These are phyloP conservation scores for Fusarium subtropicale DNA, from an alignment of 2,329 filamentous ascomycete species.

Conservation along the genomic window DNA sequence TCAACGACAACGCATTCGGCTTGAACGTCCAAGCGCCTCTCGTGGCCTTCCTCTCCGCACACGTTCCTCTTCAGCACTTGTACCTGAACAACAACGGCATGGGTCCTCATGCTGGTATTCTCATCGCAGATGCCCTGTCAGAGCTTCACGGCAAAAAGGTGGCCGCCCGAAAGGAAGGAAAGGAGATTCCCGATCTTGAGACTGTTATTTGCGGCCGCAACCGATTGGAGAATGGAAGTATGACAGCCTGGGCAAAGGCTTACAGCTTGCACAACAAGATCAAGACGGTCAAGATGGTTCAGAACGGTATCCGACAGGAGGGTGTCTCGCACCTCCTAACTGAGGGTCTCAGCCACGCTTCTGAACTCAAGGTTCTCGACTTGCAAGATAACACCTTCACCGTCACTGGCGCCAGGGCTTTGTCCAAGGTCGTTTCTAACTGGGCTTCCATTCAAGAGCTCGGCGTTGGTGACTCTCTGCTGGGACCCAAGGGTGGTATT, in stretches of 20 bases:
- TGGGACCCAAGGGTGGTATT: constrained; percentile 81
- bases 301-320: constrained; percentile 96
- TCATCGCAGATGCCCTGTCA: constrained; percentile 88
- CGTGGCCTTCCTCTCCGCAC: constrained; percentile 88
- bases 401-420: constrained; percentile 77
- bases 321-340: constrained; percentile 85
- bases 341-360: constrained; percentile 79
- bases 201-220: constrained; percentile 98
- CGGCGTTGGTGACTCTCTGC: constrained; percentile 87
- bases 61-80: constrained; percentile 91
- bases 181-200: constrained; percentile 84
- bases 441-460: constrained; percentile 86
- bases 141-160: constrained; percentile 87
- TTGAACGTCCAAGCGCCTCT: constrained; percentile 94
- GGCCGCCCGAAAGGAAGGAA: constrained; percentile 76
- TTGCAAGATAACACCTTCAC: constrained; percentile 99
- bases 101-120: constrained; percentile 87
- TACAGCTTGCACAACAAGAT: constrained; percentile 86
- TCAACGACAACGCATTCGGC: constrained; percentile 98
- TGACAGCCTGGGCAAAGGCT: constrained; percentile 92
- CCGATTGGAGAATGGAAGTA: constrained; percentile 93
- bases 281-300: constrained; percentile 93
- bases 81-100: constrained; percentile 99
- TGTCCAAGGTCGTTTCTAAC: constrained; percentile 77
- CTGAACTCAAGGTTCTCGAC: constrained; percentile 80